Evolutionary conservation across 2,329 filamentous ascomycete species (phyloP), one percentile per base, ranked within the genome.

Genomic region (Ceratocystiopsis minuta): DNA sequence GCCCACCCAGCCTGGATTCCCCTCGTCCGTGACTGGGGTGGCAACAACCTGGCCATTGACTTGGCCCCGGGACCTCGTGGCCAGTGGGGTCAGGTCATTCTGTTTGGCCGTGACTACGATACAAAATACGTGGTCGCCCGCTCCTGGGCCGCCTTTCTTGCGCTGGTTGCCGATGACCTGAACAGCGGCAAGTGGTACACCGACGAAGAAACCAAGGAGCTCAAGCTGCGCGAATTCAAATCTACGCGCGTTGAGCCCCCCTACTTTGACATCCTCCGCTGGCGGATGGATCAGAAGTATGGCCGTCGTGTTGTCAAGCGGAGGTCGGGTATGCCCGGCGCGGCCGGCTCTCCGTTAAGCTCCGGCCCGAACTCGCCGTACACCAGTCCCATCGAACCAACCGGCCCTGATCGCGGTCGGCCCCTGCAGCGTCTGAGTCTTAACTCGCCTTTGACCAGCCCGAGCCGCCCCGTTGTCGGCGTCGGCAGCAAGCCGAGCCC

Each of bases 31-130:
- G 90, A 98, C 59, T 98, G 90, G 90, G 90, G 90, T 58, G 90
- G 90, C 60, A 98, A 98, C 72, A 92, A 94, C 65, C 69, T 98
- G 54, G 88, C 87, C 16, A 75, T 95, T 38, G 90, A 98, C 59
- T 67, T 98, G 45, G 84, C 87, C 7, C 90, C 90, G 17, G 90
- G 90, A 3, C 84, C 88, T 11, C 72, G 74, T 38, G 90, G 90
- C 34, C 81, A 78, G 57, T 98, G 90, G 88, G 90, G 90, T 42
- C 90, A 98, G 58, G 76, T 98, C 50, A 94, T 98, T 53, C 71
- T 98, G 47, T 95, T 93, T 58, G 90, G 90, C 40, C 84, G 90
- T 46, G 90, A 98, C 63, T 98, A 94, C 61, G 90, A 98, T 57
- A 94, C 84, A 61, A 98, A 98, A 64, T 98, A 94, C 56, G 90